Conservation (phyloP, 2,329 filamentous ascomycete species). For the Colletotrichum sp. region DNA sequence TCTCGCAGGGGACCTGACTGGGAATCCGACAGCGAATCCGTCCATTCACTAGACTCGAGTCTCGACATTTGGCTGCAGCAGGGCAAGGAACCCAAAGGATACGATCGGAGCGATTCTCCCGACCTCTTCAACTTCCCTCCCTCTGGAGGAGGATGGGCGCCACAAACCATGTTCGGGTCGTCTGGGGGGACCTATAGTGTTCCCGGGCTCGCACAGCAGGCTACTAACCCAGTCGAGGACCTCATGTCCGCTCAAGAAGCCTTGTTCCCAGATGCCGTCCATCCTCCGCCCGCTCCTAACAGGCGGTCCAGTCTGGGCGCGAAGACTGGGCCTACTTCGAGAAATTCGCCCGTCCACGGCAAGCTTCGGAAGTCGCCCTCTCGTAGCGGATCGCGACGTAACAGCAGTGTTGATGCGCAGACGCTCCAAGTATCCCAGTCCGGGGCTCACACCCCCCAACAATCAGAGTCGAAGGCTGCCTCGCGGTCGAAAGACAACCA, state of each 20-base stretch:
- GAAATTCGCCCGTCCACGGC: constrained; percentile 17
- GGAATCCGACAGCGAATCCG: constrained; percentile 48
- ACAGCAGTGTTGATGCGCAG: constrained; percentile 35
- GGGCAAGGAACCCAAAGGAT: constrained; percentile 49
- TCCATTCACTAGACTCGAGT: constrained; percentile 50
- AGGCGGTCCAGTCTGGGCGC: constrained; percentile 60
- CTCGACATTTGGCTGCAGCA: constrained; percentile 61
- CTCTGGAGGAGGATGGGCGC: constrained; percentile 48
- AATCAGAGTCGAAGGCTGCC: constrained; percentile 30
- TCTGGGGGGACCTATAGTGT: constrained; percentile 33
- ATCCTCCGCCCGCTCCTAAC: constrained; percentile 53
- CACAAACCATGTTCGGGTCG: constrained; percentile 50
- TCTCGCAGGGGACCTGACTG: constrained; percentile 47
- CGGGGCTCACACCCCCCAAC: constrained; percentile 23
- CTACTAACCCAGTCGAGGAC: constrained; percentile 49
- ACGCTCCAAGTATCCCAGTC: constrained; percentile 28
- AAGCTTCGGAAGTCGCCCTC: constrained; percentile 30
- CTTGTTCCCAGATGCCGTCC: constrained; percentile 36
- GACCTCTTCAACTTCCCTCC: constrained; percentile 61
- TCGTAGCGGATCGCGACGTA: constrained; percentile 22
- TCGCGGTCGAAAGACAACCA: constrained; percentile 30
- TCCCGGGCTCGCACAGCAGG: constrained; percentile 32
- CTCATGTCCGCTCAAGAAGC: constrained; percentile 47
- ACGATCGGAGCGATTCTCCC: constrained; percentile 41
- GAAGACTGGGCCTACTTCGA: constrained; percentile 40